These are phyloP conservation scores for Paulinella micropora DNA, from an alignment of 78 protist genomes.

Conservation along the genomic window DNA sequence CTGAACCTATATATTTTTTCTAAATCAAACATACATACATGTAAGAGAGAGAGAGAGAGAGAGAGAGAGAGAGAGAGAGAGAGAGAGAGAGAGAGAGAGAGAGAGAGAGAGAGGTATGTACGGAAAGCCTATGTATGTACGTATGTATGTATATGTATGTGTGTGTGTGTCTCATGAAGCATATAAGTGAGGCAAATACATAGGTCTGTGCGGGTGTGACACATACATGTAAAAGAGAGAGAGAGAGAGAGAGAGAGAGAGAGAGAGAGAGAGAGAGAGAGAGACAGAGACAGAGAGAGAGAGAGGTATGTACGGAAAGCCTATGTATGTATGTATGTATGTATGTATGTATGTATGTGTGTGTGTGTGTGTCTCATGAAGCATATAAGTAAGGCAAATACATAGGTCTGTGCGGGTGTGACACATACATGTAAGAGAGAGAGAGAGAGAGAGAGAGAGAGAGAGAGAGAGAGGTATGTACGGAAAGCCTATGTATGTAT, in stretches of 20 bases:
- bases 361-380: too few species aligned
- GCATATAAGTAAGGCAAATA: not conserved
- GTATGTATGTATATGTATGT: not conserved
- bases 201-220: not conserved
- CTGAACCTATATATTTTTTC: not conserved
- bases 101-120: too few species aligned
- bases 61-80: not conserved
- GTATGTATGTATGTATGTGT: not conserved
- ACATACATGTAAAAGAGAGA: too few species aligned
- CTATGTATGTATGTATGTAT: not conserved
- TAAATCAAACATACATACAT: too few species aligned
- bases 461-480: too few species aligned
- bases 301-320: too few species aligned
- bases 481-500: too few species aligned
- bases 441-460: not conserved
- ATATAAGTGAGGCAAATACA: not conserved
- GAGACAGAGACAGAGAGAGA: not conserved
- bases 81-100: not conserved
- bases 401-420: not conserved
- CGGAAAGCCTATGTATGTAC: not conserved
- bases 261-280: not conserved
- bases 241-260: too few species aligned
- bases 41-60: too few species aligned
- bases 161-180: too few species aligned
- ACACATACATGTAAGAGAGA: too few species aligned